Percentiles rank a stretch among this genome's conserved stretches.
phyloP scores from a whole-genome alignment of 2,329 filamentous ascomycete genomes.

The Fusarium anguioides region DNA sequence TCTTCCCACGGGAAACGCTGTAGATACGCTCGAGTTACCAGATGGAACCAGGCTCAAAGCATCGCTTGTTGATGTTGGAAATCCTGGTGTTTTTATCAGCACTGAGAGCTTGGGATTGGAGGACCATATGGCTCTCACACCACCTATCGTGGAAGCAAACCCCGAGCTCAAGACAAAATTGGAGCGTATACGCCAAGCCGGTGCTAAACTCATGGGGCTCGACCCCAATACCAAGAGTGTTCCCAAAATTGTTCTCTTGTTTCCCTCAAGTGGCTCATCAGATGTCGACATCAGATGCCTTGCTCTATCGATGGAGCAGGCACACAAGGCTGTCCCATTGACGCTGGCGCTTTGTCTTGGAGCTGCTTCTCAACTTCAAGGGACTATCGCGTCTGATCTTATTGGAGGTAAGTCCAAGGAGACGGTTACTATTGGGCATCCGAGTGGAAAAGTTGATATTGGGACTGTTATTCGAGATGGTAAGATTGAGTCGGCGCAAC shows the following conservation, averaged over 20 bases:
- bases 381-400: constrained; percentile 55
- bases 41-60: constrained; percentile 55
- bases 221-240: constrained; percentile 60
- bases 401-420: constrained; percentile 34
- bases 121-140: constrained; percentile 62
- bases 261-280: constrained; percentile 49
- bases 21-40: constrained; percentile 60
- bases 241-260: constrained; percentile 68
- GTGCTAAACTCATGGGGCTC: constrained; percentile 71
- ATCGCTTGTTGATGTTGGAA: constrained; percentile 72
- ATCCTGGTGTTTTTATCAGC: constrained; percentile 71
- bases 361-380: constrained; percentile 59
- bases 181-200: constrained; percentile 66
- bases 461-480: constrained; percentile 55
- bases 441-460: constrained; percentile 60
- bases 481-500: constrained; percentile 56
- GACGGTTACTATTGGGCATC: constrained; percentile 58
- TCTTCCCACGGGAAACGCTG: constrained; percentile 62
- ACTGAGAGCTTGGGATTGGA: constrained; percentile 62
- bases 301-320: constrained; percentile 66
- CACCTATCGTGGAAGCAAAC: constrained; percentile 63
- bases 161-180: constrained; percentile 57
- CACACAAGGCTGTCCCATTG: constrained; percentile 66
- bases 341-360: constrained; percentile 65
- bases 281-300: constrained; percentile 57